Evolutionary conservation across 345 rosid species (phyloP).

Genomic region (Camelina neglecta): DNA sequence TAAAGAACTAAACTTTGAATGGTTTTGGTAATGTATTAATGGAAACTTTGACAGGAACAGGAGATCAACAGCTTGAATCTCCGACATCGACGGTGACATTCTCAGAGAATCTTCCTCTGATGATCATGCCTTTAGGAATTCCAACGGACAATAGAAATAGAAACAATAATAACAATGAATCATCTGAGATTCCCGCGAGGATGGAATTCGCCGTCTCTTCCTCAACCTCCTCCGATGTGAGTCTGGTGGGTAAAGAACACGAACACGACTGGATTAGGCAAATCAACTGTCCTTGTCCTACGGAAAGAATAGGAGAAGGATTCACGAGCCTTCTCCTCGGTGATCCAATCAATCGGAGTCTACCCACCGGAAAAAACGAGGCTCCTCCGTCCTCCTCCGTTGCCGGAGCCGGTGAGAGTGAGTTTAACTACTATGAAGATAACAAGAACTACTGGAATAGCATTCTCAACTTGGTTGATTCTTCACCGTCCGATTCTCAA

Average conservation of each 20-base stretch:
- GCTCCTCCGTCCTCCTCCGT: not conserved
- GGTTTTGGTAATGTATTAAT: not conserved
- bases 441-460: slow-evolving; percentile 96
- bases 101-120: slow-evolving; percentile 58
- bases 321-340: slow-evolving; percentile 74
- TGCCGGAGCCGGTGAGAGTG: slow-evolving; percentile 37
- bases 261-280: slow-evolving; percentile 64
- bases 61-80: slow-evolving; percentile 64
- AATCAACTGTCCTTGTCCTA: slow-evolving; percentile 27
- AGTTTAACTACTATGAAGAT: slow-evolving; percentile 69
- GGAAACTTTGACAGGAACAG: slow-evolving; percentile 34
- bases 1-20: not conserved
- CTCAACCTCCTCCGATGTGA: slow-evolving; percentile 59
- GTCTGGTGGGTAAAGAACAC: slow-evolving; percentile 53
- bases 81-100: slow-evolving; percentile 88
- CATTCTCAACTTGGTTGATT: slow-evolving; percentile 90
- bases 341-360: slow-evolving; percentile 54
- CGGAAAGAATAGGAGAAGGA: slow-evolving; percentile 62
- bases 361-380: slow-evolving; percentile 48
- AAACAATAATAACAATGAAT: not conserved
- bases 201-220: slow-evolving; percentile 60
- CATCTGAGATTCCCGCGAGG: slow-evolving; percentile 44
- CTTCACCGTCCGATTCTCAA: slow-evolving; percentile 80
- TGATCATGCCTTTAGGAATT: slow-evolving; percentile 40
- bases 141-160: slow-evolving; percentile 26